A percentile compares a stretch with the other conserved stretches of the same genome.
Conservation (phyloP, 2,329 filamentous ascomycete species). For the Aspergillus sp. region DNA sequence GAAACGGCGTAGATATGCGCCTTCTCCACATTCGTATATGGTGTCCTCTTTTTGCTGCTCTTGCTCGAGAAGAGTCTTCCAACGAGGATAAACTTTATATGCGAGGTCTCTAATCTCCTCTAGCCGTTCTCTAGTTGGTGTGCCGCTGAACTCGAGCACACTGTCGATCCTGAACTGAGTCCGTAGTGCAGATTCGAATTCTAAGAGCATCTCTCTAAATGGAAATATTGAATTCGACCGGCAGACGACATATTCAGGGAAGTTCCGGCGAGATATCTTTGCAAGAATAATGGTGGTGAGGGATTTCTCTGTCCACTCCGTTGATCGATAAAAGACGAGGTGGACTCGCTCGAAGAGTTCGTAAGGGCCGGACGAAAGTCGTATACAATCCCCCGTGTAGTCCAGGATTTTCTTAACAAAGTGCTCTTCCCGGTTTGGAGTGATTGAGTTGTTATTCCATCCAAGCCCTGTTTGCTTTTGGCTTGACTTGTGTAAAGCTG, state of each 20-base stretch:
- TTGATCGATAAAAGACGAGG: constrained; percentile 92
- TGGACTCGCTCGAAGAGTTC: constrained; percentile 92
- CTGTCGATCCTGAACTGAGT: constrained; percentile 79
- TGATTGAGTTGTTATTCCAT: constrained; percentile 48
- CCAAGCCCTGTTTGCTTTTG: constrained; percentile 73
- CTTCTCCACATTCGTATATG: constrained; percentile 79
- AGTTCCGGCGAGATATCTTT: constrained; percentile 82
- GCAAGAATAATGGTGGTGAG: constrained; percentile 92
- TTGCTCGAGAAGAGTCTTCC: constrained; percentile 69
- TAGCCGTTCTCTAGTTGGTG: constrained; percentile 64
- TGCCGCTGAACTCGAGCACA: constrained; percentile 76
- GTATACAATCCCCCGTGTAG: constrained; percentile 78
- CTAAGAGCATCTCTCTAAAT: constrained; percentile 71
- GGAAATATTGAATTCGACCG: constrained; percentile 86
- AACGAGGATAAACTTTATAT: constrained; percentile 74
- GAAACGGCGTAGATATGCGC: constrained; percentile 83
- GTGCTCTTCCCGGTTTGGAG: constrained; percentile 65
- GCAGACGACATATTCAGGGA: constrained; percentile 86
- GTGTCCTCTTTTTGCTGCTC: constrained; percentile 76
- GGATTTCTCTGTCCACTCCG: constrained; percentile 96
- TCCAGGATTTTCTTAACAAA: constrained; percentile 75
- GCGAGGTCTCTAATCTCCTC: constrained; percentile 70
- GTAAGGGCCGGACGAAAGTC: constrained; percentile 69
- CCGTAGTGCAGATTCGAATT: constrained; percentile 84
- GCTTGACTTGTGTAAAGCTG: constrained; percentile 71